Base-by-base conservation (phyloP, 108 stramenopile genomes). In the Pseudonitzschia multistriata region DNA sequence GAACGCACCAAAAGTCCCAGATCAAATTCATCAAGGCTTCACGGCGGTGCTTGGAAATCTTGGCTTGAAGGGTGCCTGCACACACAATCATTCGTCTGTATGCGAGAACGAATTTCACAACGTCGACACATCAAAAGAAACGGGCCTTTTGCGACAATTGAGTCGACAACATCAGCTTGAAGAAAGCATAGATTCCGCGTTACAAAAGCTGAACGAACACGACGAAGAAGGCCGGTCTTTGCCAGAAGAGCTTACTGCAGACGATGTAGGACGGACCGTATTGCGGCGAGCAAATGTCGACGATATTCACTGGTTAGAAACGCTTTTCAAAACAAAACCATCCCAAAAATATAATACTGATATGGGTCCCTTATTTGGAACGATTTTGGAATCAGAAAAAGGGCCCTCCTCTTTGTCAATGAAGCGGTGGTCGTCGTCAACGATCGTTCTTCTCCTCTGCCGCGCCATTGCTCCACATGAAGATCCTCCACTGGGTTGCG, bases 401-500 rank as follows among this genome's bases (percentile, higher is more conserved):
- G 61, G 61, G 49, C 35, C 67, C 27, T 11, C 48, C 21, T 21
- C n/a, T 31, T 37, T 33, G 7, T 30, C 63, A 21, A 28, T 50
- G 66, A 21, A 15, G 2, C 63, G 49, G 55, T 78, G 70, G 71
- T 73, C 71, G 48, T 72, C 76, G 27, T 67, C 70, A 30, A 70
- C 79, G 2, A 73, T 88, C 53, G 76, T 90, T 14, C 67, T 94
- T 31, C 68, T 94, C 2, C 74, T 91, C 0, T 85, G 87, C 71
- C 78, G 87, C 19, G 87, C 85, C 4, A 80, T 87, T 48, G 72
- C 88, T 28, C 65, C 77, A 19, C 72, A 73, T 40, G 79, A 88
- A 36, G 89, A 90, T 37, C 88, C 89, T 37, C 92, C 88, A 11
- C 74, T 91, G 40, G 92, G 87, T 14, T 86, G 78, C 55, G 88